phyloP scores from a whole-genome alignment of 352 stramenopile species.

The Phytophthora foliorum region DNA sequence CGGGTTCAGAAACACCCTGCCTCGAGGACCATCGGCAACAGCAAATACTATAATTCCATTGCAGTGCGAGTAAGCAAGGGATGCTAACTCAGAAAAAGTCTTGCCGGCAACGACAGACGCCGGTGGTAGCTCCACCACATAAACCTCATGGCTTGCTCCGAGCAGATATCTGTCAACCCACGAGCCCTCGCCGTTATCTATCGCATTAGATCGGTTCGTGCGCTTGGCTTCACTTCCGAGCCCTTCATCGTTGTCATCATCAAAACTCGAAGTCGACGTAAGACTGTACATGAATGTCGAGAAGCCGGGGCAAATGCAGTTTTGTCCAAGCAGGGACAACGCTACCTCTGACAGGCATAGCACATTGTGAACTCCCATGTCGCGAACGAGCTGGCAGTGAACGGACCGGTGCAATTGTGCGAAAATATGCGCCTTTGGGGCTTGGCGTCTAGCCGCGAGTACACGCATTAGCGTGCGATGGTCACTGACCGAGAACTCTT shows the following conservation, averaged over 20 bases:
- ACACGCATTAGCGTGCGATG: conserved; percentile 87
- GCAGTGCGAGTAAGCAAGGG: conserved; percentile 80
- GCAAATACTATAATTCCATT: conserved; percentile 84
- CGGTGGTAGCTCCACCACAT: conserved; percentile 74
- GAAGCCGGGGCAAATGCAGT: conserved; percentile 88
- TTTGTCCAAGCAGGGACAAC: conserved; percentile 84
- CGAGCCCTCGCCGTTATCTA: conserved; percentile 47
- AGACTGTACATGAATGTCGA: conserved; percentile 91
- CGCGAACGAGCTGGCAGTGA: conserved; percentile 79
- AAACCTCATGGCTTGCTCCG: conserved; percentile 83
- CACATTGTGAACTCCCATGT: conserved; percentile 82
- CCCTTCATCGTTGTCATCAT: conserved; percentile 52
- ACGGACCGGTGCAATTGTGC: conserved; percentile 84
- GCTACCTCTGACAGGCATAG: conserved; percentile 86
- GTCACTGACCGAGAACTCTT: conserved; percentile 77
- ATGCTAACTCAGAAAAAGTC: conserved; percentile 84
- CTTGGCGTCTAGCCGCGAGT: conserved; percentile 75
- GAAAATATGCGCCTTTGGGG: conserved; percentile 59
- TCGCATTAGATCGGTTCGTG: conserved; percentile 26
- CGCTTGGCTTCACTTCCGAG: conserved; percentile 41
- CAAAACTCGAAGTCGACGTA: conserved; percentile 82
- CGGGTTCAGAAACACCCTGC: conserved; percentile 81
- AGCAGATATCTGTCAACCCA: conserved; percentile 84
- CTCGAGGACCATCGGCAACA: conserved; percentile 46
- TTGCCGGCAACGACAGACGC: conserved; percentile 64